Base-by-base conservation (phyloP, 2,329 filamentous ascomycete species). In the Aspergillus tubingensis region DNA sequence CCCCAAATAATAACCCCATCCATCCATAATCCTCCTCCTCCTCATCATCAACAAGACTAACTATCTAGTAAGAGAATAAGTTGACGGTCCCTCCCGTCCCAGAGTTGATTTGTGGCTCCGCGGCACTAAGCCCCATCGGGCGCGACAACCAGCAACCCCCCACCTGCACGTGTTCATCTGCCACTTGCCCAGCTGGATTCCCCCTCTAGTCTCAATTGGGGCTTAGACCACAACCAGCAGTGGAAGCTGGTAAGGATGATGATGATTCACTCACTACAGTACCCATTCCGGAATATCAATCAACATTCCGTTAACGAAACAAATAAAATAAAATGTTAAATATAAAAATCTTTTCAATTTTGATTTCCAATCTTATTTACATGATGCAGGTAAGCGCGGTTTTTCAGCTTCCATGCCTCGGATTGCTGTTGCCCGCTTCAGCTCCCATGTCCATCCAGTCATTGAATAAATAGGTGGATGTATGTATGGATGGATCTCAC, bases 151-250 rank as follows among this genome's bases (percentile, higher is more conserved):
- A n/a, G 50, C 27, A 30, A 30, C 10, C 38, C 38, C 38, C 43
- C 52, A 61, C 57, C 52, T 57, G 61, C 61, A 63, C 55, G 61
- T 63, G 61, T 54, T 53, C 50, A 58, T 36, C 44, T 30, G 38
- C 47, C 48, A 58, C 47, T 36, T 50, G 55, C 52, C 52, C 38
- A 44, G 52, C 41, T 27, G 23, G 38, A n/a, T 36, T 36, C 38
- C 8, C 15, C 36, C 4, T 30, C 38, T 41, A 39, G 21, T 13
- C 36, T n/a, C 38, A 32, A 27, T n/a, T 36, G 23, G 25, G 47
- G 47, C 23, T 49, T 49, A 49, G 47, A n/a, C 3, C 47, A 30
- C 25, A 2, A 7, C 25, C 27, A 30, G 8, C 27, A 30, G 23
- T 21, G 41, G 41, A 11, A 27, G 21, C 47, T 15, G 47, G 25